These are phyloP conservation scores for Bocquillonia castaneifolia DNA, from an alignment of 441 rosid species.

Conservation along the genomic window DNA sequence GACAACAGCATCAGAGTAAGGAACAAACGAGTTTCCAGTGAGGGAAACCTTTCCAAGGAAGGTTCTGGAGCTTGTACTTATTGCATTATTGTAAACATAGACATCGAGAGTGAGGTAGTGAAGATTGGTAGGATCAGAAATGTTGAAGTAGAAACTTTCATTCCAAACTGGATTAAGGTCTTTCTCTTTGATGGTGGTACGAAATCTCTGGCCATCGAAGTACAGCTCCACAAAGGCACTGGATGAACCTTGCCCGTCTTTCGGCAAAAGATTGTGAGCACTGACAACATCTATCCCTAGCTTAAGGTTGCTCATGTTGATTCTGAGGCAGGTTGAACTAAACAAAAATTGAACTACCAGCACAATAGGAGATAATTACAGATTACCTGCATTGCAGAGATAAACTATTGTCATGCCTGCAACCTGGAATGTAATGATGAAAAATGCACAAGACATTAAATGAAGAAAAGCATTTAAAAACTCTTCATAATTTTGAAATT, in stretches of 20 bases:
- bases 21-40: slow-evolving; percentile 77
- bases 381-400: slow-evolving; percentile 29
- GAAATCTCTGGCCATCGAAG: slow-evolving; percentile 83
- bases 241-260: slow-evolving; percentile 88
- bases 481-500: not conserved
- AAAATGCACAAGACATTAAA: not conserved
- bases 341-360: slow-evolving; percentile 6
- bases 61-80: slow-evolving; percentile 56
- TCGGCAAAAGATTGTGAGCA: slow-evolving; percentile 88
- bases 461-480: not conserved
- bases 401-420: slow-evolving; percentile 1
- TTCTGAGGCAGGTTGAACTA: slow-evolving; percentile 15
- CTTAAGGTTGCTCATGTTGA: slow-evolving; percentile 68
- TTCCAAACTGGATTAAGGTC: slow-evolving; percentile 95
- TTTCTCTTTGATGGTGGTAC: slow-evolving; percentile 77
- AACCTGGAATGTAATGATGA: not conserved
- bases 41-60: slow-evolving; percentile 82
- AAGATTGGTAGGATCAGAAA: slow-evolving; percentile 74
- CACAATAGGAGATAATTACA: slow-evolving; percentile 10
- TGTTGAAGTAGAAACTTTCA: slow-evolving; percentile 92
- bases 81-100: slow-evolving; percentile 49
- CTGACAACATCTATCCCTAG: slow-evolving; percentile 79
- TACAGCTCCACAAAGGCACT: slow-evolving; percentile 75
- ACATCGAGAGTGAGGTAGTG: slow-evolving; percentile 74
- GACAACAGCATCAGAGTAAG: slow-evolving; percentile 77